These are phyloP conservation scores for Trametes cinnabarina DNA, from an alignment of 768 basidiomycete species.

Conservation along the genomic window DNA sequence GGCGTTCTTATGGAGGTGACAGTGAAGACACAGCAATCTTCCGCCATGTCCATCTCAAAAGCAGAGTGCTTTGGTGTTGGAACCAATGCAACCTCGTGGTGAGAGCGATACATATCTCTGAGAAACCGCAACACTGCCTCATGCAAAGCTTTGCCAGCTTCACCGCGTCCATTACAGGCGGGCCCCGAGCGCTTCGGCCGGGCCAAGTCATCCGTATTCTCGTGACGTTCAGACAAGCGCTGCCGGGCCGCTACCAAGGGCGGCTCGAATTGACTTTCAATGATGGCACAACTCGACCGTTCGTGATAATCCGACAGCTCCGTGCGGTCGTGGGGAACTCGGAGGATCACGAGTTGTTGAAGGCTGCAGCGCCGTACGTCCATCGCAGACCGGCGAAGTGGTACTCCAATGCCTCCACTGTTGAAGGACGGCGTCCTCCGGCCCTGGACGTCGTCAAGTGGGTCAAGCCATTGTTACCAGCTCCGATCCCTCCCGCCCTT, in stretches of 20 bases:
- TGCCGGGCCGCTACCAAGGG: constrained; percentile 49
- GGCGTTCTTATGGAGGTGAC: too few species aligned
- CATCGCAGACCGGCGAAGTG: constrained; percentile 14
- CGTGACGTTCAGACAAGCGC: constrained; percentile 33
- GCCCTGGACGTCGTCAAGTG: constrained; percentile 19
- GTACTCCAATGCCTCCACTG: not conserved
- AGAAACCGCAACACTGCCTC: too few species aligned
- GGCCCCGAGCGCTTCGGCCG: not conserved
- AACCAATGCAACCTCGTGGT: not conserved
- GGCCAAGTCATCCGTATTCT: constrained; percentile 18
- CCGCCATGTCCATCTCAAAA: not conserved
- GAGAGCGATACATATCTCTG: constrained; percentile 8
- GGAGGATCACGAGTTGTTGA: constrained; percentile 48
- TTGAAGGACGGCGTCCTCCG: not conserved
- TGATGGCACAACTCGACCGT: constrained; percentile 12
- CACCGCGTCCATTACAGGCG: not conserved
- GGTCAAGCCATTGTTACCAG: constrained; percentile 15
- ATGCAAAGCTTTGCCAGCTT: constrained; percentile 8
- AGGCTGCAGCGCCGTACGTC: constrained; percentile 45
- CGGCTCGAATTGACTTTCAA: constrained; percentile 53
- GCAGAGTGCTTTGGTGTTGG: not conserved
- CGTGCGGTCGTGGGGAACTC: constrained; percentile 46
- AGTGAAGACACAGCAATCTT: too few species aligned
- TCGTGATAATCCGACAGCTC: constrained; percentile 36
- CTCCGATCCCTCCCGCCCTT: constrained; percentile 5